Evolutionary conservation across 768 basidiomycete genomes (phyloP).

Genomic region (Bullera alba): DNA sequence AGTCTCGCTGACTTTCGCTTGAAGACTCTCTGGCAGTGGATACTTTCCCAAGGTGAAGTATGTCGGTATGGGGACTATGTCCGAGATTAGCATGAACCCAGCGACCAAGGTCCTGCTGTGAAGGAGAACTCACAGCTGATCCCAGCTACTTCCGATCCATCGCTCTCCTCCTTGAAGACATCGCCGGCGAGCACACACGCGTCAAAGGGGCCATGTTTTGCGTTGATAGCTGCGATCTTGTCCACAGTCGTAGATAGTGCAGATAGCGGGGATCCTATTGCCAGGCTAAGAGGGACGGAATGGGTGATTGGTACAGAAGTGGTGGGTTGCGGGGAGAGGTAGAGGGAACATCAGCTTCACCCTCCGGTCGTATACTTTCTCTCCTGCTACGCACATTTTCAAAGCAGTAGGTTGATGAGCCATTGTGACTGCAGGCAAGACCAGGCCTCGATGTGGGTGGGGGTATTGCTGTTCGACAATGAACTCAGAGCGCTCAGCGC

Average conservation of each 20-base stretch:
- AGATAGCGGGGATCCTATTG: conserved; percentile 73
- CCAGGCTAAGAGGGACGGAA: conserved; percentile 52
- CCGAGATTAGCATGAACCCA: background rate
- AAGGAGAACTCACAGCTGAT: conserved; percentile 23
- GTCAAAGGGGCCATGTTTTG: conserved; percentile 90
- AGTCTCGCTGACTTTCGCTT: conserved; percentile 66
- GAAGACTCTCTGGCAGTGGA: conserved; percentile 64
- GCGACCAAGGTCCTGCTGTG: background rate
- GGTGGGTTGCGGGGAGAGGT: background rate
- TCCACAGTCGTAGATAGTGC: conserved; percentile 65
- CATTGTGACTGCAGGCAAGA: no score
- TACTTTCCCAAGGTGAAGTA: conserved; percentile 86
- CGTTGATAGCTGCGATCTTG: conserved; percentile 76
- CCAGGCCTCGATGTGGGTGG: no score
- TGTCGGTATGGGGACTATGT: conserved; percentile 72
- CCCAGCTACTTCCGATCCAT: conserved; percentile 50
- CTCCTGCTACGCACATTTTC: conserved; percentile 18
- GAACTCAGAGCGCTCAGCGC: no score
- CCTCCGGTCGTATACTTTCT: background rate
- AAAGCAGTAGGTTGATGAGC: conserved; percentile 20
- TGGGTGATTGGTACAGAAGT: background rate
- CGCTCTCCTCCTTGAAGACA: conserved; percentile 58
- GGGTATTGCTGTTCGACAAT: no score
- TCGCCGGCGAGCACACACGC: conserved; percentile 49
- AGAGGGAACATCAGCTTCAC: background rate